Conservation (phyloP, 306 rosid species). For the Datisca glomerata region DNA sequence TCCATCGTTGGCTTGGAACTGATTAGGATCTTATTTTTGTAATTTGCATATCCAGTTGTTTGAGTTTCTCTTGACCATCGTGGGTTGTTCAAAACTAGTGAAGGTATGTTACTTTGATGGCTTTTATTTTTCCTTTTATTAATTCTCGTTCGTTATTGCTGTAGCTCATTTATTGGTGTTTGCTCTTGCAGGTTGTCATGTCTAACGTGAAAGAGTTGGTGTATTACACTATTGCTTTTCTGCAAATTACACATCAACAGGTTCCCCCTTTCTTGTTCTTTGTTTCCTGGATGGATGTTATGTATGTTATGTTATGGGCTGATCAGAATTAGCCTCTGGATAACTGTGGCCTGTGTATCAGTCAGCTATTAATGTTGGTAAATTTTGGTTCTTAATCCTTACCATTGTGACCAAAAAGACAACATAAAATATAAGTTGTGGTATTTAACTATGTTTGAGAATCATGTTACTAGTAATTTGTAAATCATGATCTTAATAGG, state of each 20-base stretch:
- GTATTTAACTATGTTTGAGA: no score
- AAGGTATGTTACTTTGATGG: no score
- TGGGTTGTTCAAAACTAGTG: slow-evolving; percentile 52
- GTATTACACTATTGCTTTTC: slow-evolving; percentile 75
- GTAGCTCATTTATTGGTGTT: slow-evolving; percentile 6
- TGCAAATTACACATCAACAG: slow-evolving; percentile 91
- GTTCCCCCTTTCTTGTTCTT: slow-evolving; percentile 14
- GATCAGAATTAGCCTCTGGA: no score
- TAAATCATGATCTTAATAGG: no score
- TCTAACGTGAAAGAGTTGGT: slow-evolving; percentile 69
- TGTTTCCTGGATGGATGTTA: not conserved
- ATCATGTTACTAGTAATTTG: no score
- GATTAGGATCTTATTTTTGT: slow-evolving; percentile 8
- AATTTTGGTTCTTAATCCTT: no score
- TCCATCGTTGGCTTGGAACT: slow-evolving; percentile 1
- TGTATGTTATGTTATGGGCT: no score
- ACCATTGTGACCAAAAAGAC: no score
- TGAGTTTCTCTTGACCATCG: slow-evolving; percentile 80
- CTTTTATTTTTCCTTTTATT: not conserved
- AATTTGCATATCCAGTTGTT: slow-evolving; percentile 47
- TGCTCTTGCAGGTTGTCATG: slow-evolving; percentile 35
- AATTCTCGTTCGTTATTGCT: no score
- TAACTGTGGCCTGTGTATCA: no score
- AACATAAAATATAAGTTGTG: no score
- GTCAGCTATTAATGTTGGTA: no score